Evolutionary conservation across 495 filamentous ascomycete species (phyloP).

Genomic region (Pseudevernia furfuracea): DNA sequence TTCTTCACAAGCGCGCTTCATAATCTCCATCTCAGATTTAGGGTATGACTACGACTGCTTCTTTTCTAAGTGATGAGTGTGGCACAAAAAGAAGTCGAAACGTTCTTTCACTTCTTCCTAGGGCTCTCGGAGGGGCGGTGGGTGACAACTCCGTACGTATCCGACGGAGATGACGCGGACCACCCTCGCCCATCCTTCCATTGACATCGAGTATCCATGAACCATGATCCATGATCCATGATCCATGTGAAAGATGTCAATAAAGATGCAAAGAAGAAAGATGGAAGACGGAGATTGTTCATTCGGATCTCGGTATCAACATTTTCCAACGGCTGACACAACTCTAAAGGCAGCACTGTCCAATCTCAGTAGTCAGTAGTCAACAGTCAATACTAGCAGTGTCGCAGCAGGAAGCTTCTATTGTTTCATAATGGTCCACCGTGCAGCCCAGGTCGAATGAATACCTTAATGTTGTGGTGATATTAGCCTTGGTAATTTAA

Average conservation of each 20-base stretch:
- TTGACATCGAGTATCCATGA: no score
- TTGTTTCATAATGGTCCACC: constrained; percentile 13
- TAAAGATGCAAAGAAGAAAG: no score
- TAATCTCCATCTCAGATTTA: neutral
- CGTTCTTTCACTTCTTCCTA: no score
- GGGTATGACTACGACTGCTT: neutral
- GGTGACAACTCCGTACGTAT: constrained; percentile 5
- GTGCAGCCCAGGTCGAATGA: neutral
- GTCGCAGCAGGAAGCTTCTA: neutral
- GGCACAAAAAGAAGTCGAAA: neutral
- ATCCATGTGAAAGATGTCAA: neutral
- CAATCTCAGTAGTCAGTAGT: constrained; percentile 1
- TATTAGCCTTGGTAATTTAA: neutral
- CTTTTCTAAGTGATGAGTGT: neutral
- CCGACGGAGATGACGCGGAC: constrained; percentile 20
- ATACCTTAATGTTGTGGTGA: no score
- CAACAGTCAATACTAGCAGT: no score
- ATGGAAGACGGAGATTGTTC: neutral
- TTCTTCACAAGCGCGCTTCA: neutral
- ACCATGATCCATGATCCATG: constrained; percentile 3
- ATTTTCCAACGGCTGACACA: neutral
- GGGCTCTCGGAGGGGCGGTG: neutral
- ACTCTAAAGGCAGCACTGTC: neutral
- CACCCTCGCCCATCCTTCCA: no score
- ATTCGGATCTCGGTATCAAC: neutral